Base-by-base conservation (phyloP, 306 rosid genomes). In the Sesbania bispinosa region DNA sequence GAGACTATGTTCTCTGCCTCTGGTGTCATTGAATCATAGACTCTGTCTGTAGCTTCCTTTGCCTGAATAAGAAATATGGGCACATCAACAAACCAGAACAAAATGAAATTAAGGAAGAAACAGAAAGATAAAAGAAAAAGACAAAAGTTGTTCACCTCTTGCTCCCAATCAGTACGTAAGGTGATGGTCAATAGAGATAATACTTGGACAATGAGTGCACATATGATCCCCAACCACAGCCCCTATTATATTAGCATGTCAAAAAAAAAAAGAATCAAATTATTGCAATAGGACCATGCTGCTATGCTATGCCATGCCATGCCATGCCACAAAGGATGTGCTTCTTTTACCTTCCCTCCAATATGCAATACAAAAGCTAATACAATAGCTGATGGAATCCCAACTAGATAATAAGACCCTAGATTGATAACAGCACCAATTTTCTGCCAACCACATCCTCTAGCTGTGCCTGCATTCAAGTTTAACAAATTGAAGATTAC, bases 381-480 rank as follows among this genome's bases (percentile, higher is more conserved):
- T 6, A 84, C 6, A 48, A 79, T n/a, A 19, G 93, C 88, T 21
- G 43, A 47, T 8, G 96, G 93, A 71, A 88, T 67, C 73, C 97
- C 96, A 21, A 85, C 84, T 5, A 88, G 11, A 33, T 91, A 91
- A 70, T 81, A 86, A 14, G 92, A 64, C 1, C 96, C 90, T 13
- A 91, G 81, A 66, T 88, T 88, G 11, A 88, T 73, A 67, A 21
- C 80, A 7, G 97, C 93, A 72, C 96, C 91, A 47, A 89, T 82
- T 62, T 85, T 84, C 76, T 92, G 97, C 97, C 89, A 85, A n/a
- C 96, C 97, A 54, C 96, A 85, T 16, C 96, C 97, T 86, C 97
- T 87, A 52, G 81, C 87, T 14, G 65, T 82, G 19, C 97, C 97
- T 90, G 69, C 59, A 71, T 73, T 38, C 3, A 30, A 30, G 36